Percentiles rank a stretch among this genome's conserved stretches.
These are phyloP conservation scores for Cyathus striatus DNA, from an alignment of 768 basidiomycete species.

Conservation along the genomic window DNA sequence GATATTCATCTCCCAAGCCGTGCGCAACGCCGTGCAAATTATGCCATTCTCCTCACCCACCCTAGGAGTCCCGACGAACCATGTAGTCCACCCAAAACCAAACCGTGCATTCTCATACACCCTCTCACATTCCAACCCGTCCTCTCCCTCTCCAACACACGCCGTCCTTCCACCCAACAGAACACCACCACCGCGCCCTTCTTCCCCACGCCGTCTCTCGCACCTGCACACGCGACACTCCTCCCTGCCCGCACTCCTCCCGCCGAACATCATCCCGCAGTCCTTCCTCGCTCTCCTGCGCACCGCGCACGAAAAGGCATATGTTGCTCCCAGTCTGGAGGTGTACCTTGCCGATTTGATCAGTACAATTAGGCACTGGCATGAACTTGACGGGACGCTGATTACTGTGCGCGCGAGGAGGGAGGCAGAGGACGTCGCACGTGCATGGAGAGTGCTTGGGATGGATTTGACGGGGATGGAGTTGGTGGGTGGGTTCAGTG, in stretches of 20 bases:
- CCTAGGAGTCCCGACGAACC: no score
- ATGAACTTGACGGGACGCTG: constrained; percentile 62
- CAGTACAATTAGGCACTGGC: constrained; percentile 67
- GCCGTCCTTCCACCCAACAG: constrained; percentile 13
- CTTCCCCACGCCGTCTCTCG: constrained; percentile 19
- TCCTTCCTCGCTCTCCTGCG: constrained; percentile 25
- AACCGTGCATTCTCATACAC: no score
- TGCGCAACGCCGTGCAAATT: constrained; percentile 28
- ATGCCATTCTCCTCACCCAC: constrained; percentile 24
- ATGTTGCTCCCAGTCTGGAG: constrained; percentile 45
- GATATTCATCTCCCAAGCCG: constrained; percentile 41
- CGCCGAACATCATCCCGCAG: constrained; percentile 16
- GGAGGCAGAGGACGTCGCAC: constrained; percentile 64
- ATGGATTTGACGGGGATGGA: constrained; percentile 58
- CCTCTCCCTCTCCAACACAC: constrained; percentile 24
- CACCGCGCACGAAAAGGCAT: constrained; percentile 26
- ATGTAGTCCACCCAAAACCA: no score
- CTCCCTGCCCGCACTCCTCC: constrained; percentile 15
- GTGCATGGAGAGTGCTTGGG: constrained; percentile 63
- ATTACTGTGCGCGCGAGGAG: constrained; percentile 55
- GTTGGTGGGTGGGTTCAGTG: constrained; percentile 25
- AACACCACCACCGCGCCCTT: constrained; percentile 17
- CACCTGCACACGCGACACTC: constrained; percentile 17
- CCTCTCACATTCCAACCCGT: constrained; percentile 17
- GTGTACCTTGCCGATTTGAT: constrained; percentile 74